These are phyloP conservation scores for Penicillium vulpinum DNA, from an alignment of 2,329 filamentous ascomycete species.

Conservation along the genomic window DNA sequence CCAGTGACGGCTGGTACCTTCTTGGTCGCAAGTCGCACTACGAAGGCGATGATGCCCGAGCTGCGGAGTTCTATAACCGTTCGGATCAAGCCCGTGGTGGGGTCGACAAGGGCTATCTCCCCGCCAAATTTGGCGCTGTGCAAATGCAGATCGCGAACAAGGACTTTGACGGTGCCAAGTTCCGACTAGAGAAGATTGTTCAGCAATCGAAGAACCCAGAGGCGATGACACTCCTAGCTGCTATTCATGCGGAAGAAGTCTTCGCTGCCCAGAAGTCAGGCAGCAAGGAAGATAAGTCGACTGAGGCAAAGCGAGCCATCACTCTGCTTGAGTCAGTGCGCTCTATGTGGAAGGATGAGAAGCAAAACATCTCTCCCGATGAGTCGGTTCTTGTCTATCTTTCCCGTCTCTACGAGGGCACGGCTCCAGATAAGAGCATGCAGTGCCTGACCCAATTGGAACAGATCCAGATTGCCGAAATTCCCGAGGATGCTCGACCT, in stretches of 20 bases:
- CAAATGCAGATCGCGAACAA: constrained; percentile 83
- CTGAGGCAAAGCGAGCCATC: constrained; percentile 83
- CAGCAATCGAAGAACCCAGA: constrained; percentile 81
- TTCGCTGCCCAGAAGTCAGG: constrained; percentile 73
- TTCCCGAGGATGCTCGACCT: constrained; percentile 68
- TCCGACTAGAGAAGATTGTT: constrained; percentile 90
- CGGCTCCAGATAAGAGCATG: constrained; percentile 84
- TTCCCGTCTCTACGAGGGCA: constrained; percentile 82
- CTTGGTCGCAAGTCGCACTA: constrained; percentile 90
- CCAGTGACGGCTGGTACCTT: constrained; percentile 96
- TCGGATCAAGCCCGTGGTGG: constrained; percentile 91
- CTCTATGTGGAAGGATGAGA: constrained; percentile 86
- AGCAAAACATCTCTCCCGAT: constrained; percentile 78
- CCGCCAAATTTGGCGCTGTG: constrained; percentile 90
- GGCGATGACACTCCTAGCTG: constrained; percentile 87
- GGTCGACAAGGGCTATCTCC: constrained; percentile 84
- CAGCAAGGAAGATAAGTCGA: constrained; percentile 87
- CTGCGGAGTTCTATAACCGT: constrained; percentile 81
- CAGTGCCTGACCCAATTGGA: constrained; percentile 92
- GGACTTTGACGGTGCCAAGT: constrained; percentile 88
- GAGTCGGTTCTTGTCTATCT: constrained; percentile 87
- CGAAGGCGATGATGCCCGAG: constrained; percentile 69
- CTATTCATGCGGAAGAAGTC: constrained; percentile 90
- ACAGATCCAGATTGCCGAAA: constrained; percentile 78
- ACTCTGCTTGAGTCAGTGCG: constrained; percentile 80